phyloP scores from a whole-genome alignment of 2,329 filamentous ascomycete species.

The Venturia aucupariae region DNA sequence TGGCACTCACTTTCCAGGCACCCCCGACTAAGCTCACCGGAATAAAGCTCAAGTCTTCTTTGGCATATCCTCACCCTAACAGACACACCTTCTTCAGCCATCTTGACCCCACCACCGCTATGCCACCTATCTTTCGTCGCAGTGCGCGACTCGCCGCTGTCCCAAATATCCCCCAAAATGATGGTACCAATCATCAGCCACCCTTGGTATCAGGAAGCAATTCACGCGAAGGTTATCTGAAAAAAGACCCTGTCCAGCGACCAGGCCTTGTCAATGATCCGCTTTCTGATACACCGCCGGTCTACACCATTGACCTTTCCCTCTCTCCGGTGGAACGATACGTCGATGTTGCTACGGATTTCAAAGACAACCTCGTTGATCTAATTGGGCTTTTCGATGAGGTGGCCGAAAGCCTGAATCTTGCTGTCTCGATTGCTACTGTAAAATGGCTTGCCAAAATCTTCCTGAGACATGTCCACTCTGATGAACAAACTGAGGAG shows the following conservation, averaged over 20 bases:
- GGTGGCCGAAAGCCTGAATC: slow-evolving; percentile 30
- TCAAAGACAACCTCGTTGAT: slow-evolving; percentile 34
- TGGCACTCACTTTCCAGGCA: too few species aligned
- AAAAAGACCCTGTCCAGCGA: background rate
- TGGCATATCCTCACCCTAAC: too few species aligned
- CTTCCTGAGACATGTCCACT: slow-evolving; percentile 42
- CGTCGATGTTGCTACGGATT: slow-evolving; percentile 37
- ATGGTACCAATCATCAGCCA: background rate
- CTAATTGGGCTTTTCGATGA: slow-evolving; percentile 44
- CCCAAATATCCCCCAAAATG: background rate
- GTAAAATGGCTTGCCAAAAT: slow-evolving; percentile 33
- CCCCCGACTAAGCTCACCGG: too few species aligned
- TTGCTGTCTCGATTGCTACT: slow-evolving; percentile 14
- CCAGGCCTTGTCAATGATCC: background rate
- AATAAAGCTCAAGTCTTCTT: too few species aligned
- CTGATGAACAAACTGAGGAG: slow-evolving; percentile 50
- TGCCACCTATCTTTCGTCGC: background rate
- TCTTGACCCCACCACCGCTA: background rate
- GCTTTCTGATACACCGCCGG: slow-evolving; percentile 21
- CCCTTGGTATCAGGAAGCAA: too few species aligned
- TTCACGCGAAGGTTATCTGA: background rate
- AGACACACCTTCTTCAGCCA: too few species aligned
- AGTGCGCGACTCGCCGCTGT: background rate
- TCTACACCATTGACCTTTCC: slow-evolving; percentile 45
- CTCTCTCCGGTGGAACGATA: slow-evolving; percentile 45